phyloP scores from a whole-genome alignment of 164 flowering plant genomes.

The Stephania cephalantha region DNA sequence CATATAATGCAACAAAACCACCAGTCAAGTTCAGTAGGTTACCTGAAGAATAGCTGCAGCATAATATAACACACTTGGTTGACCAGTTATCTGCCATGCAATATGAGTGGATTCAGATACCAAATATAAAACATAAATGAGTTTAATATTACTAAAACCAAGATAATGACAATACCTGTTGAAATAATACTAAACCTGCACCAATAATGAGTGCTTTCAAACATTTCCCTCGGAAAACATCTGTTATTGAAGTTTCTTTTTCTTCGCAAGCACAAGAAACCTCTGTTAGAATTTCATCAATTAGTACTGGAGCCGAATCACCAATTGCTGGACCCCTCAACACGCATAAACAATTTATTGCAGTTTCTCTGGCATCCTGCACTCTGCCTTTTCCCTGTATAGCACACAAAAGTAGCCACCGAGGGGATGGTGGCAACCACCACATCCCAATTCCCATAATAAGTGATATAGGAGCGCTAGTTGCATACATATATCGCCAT shows the following conservation, averaged over 20 bases:
- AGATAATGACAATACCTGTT: slow-evolving; percentile 57
- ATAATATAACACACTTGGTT: slow-evolving; percentile 96
- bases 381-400: slow-evolving; percentile 67
- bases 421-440: slow-evolving; percentile 93
- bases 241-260: slow-evolving; percentile 49
- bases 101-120: background rate
- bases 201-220: slow-evolving; percentile 86
- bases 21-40: slow-evolving; percentile 10
- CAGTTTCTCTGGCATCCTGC: slow-evolving; percentile 53
- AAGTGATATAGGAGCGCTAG: slow-evolving; percentile 58
- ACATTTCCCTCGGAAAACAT: slow-evolving; percentile 84
- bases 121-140: background rate
- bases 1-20: slow-evolving; percentile 1
- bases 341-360: slow-evolving; percentile 63
- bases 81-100: slow-evolving; percentile 85
- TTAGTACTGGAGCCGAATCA: slow-evolving; percentile 55
- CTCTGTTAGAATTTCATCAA: slow-evolving; percentile 72
- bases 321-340: slow-evolving; percentile 62
- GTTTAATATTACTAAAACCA: background rate
- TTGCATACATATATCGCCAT: slow-evolving; percentile 95
- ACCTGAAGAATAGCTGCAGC: slow-evolving; percentile 94
- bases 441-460: slow-evolving; percentile 92
- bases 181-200: slow-evolving; percentile 80
- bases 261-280: slow-evolving; percentile 53
- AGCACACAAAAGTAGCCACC: slow-evolving; percentile 86